Evolutionary conservation across 2,329 filamentous ascomycete genomes (phyloP), one percentile per base, ranked within the genome.

Genomic region (Colletotrichum higginsianum): DNA sequence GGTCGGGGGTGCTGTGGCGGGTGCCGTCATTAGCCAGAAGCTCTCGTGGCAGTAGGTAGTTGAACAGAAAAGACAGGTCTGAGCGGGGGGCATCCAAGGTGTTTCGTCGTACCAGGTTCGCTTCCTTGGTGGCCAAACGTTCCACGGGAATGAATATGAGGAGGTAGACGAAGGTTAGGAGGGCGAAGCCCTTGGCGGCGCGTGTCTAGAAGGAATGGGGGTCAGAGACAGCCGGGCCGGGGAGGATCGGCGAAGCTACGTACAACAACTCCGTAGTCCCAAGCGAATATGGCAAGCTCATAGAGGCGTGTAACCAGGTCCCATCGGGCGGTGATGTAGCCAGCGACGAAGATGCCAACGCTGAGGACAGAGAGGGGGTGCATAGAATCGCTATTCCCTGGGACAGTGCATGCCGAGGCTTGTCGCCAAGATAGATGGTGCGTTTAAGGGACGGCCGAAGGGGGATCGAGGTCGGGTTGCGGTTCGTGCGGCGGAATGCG

Each of bases 321-420:
- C 95, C 96, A 99, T 88, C 96, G 93, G 81, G 96, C 96, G 85
- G 96, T 99, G 83, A 96, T 98, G 89, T 99, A 99, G 84, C 96
- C 96, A 86, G 96, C 96, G 89, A 98, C 93, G 87, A 99, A 99
- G 87, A 99, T 98, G 86, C 93, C 95, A 86, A 98, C 91, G 80
- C 95, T 97, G 84, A 98, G 90, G 83, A 96, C 87, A 75, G 96
- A 98, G 87, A 98, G 98, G 80, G 95, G 94, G 94, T 98, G 95
- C 96, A 98, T 98, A 88, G 87, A 89, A 84, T 80, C 84, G 83
- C 79, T 84, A 82, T 80, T 79, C 76, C 76, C 79, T 77, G 67
- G 77, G 80, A 78, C 80, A 79, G 82, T 77, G 80, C 86, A 87
- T 87, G 82, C 84, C 84, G 80, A 76, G 67, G 60, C 70, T 69